Percentiles rank a stretch among this genome's conserved stretches.
Conservation (phyloP, 2,329 filamentous ascomycete species). For the Colletotrichum musae region DNA sequence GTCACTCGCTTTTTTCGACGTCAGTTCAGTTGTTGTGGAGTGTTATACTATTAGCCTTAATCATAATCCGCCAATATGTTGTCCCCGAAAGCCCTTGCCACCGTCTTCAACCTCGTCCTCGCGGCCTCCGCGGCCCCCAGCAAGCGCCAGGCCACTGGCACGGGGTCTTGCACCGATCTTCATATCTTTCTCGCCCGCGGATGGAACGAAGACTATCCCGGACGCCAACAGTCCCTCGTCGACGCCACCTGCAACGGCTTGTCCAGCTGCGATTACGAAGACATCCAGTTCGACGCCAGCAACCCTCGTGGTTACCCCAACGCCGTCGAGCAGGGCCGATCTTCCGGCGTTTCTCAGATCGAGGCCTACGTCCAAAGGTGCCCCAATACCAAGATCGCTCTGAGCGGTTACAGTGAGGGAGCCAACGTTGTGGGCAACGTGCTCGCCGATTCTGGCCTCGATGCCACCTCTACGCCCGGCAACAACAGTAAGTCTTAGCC, state of each 20-base stretch:
- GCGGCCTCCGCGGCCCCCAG: slow-evolving; percentile 37
- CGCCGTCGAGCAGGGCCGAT: slow-evolving; percentile 54
- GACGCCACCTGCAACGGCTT: slow-evolving; percentile 48
- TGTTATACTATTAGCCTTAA: slow-evolving; percentile 18
- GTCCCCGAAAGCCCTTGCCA: slow-evolving; percentile 23
- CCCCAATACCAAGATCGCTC: slow-evolving; percentile 55
- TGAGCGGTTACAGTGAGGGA: slow-evolving; percentile 59
- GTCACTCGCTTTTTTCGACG: slow-evolving; percentile 29
- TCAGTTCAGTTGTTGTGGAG: background rate
- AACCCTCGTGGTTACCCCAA: slow-evolving; percentile 52
- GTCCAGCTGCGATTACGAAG: slow-evolving; percentile 49
- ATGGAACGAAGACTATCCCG: slow-evolving; percentile 50
- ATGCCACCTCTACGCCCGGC: slow-evolving; percentile 46
- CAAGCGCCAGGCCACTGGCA: slow-evolving; percentile 34
- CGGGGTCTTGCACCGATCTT: slow-evolving; percentile 46
- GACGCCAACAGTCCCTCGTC: slow-evolving; percentile 46
- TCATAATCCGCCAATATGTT: slow-evolving; percentile 33
- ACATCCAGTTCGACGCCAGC: slow-evolving; percentile 49
- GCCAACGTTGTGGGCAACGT: slow-evolving; percentile 55
- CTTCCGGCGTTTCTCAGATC: slow-evolving; percentile 55
- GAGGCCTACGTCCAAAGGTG: slow-evolving; percentile 55
- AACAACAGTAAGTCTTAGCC: slow-evolving; percentile 49
- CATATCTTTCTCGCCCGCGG: slow-evolving; percentile 49
- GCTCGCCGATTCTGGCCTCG: slow-evolving; percentile 49
- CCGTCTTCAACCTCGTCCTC: slow-evolving; percentile 36